phyloP scores from a whole-genome alignment of 192 early-diverging fungal genomes.

The Podila verticillata region DNA sequence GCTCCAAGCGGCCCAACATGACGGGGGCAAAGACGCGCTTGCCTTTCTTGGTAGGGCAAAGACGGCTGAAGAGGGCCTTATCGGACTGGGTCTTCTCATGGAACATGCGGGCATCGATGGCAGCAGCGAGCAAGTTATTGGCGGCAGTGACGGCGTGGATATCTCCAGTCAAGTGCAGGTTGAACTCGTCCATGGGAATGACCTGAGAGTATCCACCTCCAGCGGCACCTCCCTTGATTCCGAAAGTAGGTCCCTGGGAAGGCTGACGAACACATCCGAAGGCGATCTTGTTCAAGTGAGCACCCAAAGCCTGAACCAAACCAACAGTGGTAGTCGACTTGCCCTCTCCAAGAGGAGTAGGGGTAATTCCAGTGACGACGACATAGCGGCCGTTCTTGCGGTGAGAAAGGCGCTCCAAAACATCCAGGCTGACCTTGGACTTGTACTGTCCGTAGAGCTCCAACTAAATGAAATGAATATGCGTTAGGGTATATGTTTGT shows the following conservation, averaged over 20 bases:
- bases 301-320: constrained; percentile 94
- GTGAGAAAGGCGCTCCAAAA: constrained; percentile 85
- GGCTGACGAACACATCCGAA: constrained; percentile 99
- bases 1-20: constrained; percentile 82
- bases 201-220: constrained; percentile 99
- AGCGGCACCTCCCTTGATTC: constrained; percentile 98
- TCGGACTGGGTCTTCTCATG: constrained; percentile 78
- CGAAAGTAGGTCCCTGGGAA: constrained; percentile 99
- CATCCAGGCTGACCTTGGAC: constrained; percentile 88
- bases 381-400: constrained; percentile 89
- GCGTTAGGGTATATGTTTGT: too few relatives aligned
- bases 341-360: constrained; percentile 98
- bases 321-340: constrained; percentile 98
- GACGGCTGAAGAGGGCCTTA: constrained; percentile 85
- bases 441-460: constrained; percentile 91
- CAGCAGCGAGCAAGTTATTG: constrained; percentile 95
- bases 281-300: constrained; percentile 84
- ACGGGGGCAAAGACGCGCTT: constrained; percentile 83
- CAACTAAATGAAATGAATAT: constrained; percentile 52
- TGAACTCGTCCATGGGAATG: constrained; percentile 99
- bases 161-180: constrained; percentile 98
- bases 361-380: constrained; percentile 97
- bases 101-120: constrained; percentile 98
- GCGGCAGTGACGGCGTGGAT: constrained; percentile 98
- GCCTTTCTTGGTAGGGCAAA: constrained; percentile 91